phyloP scores from a whole-genome alignment of 2,329 filamentous ascomycete genomes.

The Amauroascus verrucosus region DNA sequence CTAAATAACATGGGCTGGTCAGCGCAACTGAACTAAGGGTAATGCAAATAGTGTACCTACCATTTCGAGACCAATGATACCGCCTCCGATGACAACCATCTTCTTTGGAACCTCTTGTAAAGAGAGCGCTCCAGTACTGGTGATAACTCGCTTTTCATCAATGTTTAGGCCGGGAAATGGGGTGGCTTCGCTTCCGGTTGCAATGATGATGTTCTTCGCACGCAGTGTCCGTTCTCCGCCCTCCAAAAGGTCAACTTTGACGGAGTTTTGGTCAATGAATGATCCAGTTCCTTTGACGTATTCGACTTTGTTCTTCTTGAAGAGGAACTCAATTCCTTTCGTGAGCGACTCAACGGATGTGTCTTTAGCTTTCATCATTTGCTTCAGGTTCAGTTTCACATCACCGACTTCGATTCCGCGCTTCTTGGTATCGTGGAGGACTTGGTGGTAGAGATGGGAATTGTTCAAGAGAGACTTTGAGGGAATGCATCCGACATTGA shows the following conservation, averaged over 20 bases:
- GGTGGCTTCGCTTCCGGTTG: constrained; percentile 88
- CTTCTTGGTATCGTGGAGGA: constrained; percentile 92
- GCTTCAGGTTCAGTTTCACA: constrained; percentile 86
- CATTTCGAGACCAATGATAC: constrained; percentile 99
- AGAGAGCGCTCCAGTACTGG: constrained; percentile 87
- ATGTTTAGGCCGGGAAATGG: constrained; percentile 93
- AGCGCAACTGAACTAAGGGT: neutral
- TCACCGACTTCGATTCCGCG: constrained; percentile 95
- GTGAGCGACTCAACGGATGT: constrained; percentile 78
- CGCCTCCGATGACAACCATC: constrained; percentile 94
- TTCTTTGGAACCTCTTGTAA: constrained; percentile 87
- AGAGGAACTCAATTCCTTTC: constrained; percentile 93
- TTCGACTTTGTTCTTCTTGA: constrained; percentile 99
- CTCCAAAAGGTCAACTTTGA: constrained; percentile 82
- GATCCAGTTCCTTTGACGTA: constrained; percentile 90
- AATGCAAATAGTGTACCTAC: constrained; percentile 33
- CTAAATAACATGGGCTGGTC: constrained; percentile 27
- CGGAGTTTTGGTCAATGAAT: constrained; percentile 78
- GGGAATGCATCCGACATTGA: constrained; percentile 98
- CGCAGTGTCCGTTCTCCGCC: constrained; percentile 79
- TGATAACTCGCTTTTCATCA: constrained; percentile 95
- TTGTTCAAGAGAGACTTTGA: constrained; percentile 99
- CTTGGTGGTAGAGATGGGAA: constrained; percentile 94
- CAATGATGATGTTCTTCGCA: constrained; percentile 97
- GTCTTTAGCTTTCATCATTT: constrained; percentile 99